Evolutionary conservation across 495 filamentous ascomycete species (phyloP), one percentile per base, ranked within the genome.

Genomic region (Hypoxylon perforatum): DNA sequence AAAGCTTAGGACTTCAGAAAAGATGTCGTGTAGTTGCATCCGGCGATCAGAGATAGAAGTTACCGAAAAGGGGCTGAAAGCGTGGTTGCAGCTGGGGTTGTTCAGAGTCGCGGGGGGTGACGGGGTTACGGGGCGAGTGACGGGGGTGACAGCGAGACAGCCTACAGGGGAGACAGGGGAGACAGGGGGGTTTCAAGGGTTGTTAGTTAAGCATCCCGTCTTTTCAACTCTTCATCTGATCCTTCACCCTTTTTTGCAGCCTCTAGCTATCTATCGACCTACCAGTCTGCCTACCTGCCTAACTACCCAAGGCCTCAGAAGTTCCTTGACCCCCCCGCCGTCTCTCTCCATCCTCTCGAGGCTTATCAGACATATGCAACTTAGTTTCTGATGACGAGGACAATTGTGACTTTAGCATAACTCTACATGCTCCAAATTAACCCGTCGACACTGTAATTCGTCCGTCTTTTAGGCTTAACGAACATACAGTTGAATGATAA

Each of bases 41-140:
- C 39, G 54, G 41, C 57, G 45, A 64, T 25, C 46, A 25, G 53
- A 57, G 15, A 47, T 58, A 58, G 55, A 41, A 65, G 42, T 22
- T 65, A 59, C 61, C 21, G 23, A 63, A 65, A 59, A 48, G 55
- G 49, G 50, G 55, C 35, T 52, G 61, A 65, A 59, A 52, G 22
- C 45, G 19, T 48, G 22, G 45, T 48, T 22, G 45, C 21, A 48
- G 45, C 45, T 48, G 21, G 21, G 18, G 45, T 3, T 33, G 30
- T 33, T 8, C 30, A 33, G 30, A 33, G 30, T 33, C 30, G 30
- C 7, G 30, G 30, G 30, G 30, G 30, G 30, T 33, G 30, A 33
- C 30, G 30, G 30, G 30, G 30, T 33, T 33, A 33, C 30, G 30
- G 30, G 30, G 30, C 11, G 30, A 33, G 30, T 33, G 30, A 33